Base-by-base conservation (phyloP, 2,329 filamentous ascomycete genomes). In the Verticillium isaacii region DNA sequence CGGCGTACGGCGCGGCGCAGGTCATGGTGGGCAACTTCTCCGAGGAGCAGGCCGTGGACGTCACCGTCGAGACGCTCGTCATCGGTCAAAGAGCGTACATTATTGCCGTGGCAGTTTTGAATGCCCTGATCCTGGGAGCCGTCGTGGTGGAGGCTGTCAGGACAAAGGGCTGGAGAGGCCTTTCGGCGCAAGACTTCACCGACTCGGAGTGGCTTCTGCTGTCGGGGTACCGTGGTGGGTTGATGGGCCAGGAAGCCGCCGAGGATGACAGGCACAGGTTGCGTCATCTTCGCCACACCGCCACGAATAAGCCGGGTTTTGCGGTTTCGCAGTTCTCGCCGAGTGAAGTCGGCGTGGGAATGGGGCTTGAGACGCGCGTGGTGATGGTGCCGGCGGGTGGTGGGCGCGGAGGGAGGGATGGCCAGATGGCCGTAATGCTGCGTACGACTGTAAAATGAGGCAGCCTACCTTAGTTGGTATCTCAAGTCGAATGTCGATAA, bases 1-100 rank as follows among this genome's bases (percentile, higher is more conserved):
- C 68, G 14, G 65, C 68, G 0, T 77, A 75, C 57, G 69, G 69
- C 2, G 67, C 68, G 2, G 71, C 72, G 3, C 73, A 76, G 61
- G 63, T 75, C 8, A 72, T 75, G 69, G 70, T 75, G 15, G 70
- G 67, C 8, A 62, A 65, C 19, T 60, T 63, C 17, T 58, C 63
- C 5, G 19, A 62, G 39, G 55, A 59, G 23, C 56, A 34, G 1
- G 57, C 52, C 11, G 56, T 41, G 2, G 62, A 66, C 9, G 62
- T 64, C 67, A 68, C 70, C 15, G 25, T 59, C 12, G 66, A 39
- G 32, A 57, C 32, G 3, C 59, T 61, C 15, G 57, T 61, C 32
- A 36, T 63, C 9, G 60, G 62, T 14, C 58, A 60, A n/a, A 52
- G 52, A 45, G 52, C 34, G 23, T 61, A 52, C 25, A 55, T 60